Base-by-base conservation (phyloP, 1,139 yeast genomes). In the Diutina pseudorugosa region DNA sequence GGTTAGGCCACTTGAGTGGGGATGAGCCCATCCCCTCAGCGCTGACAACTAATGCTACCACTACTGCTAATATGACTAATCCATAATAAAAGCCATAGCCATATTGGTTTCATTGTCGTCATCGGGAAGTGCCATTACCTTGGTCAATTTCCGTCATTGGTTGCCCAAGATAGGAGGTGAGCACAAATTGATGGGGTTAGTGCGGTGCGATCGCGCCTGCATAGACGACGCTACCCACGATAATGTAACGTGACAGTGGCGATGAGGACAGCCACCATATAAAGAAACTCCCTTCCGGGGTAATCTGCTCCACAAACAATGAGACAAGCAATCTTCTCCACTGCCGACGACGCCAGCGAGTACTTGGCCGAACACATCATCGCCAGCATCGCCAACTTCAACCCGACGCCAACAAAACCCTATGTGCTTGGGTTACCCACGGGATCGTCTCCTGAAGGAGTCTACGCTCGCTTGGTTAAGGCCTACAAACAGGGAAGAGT, bases 371-470 rank as follows among this genome's bases (percentile, higher is more conserved):
- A 71, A 50, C 68, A 75, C 61, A 76, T 80, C 51, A 70, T 77
- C 40, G 57, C 62, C 52, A 65, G 64, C 53, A 80, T 80, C 63
- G 76, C 69, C 57, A 62, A 59, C 1, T 79, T 79, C 57, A 60
- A 57, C 2, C 83, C 85, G 12, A 71, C 82, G 14, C 58, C 75
- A 2, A 56, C 63, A 1, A 71, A 64, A 51, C 85, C 85, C 5
- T 81, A 78, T 63, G 82, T 81, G 1, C 62, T 80, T 51, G 86
- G 85, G 1, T 72, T 80, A 52, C 85, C 85, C 36, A 81, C 86
- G 1, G 85, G 86, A 1, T 80, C 85, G 4, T 79, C 84, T 3
- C 85, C 85, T 12, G 84, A 79, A 60, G 80, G 77, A 2, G 77
- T 80, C 7, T 80, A 80, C 60, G 68, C 73, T 51, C 65, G 67